Evolutionary conservation across 2,329 filamentous ascomycete genomes (phyloP), one percentile per base, ranked within the genome.

Genomic region (Aphanocladium album): DNA sequence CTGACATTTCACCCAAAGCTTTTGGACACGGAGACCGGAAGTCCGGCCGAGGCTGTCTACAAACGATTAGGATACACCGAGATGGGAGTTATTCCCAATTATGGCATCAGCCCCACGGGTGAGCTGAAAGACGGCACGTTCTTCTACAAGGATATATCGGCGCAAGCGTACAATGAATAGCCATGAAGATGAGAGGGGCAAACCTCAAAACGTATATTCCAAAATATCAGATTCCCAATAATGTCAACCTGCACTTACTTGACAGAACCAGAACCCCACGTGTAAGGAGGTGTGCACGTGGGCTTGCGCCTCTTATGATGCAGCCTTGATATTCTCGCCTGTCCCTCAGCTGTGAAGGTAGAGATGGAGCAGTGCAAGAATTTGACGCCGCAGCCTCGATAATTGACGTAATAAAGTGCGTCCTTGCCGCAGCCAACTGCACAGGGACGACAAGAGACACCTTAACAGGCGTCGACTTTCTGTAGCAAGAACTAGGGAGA

Each of bases 121-220:
- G 77, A 76, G 49, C 69, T 82, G 59, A 79, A 77, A 64, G 79
- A 80, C 63, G 80, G 79, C 57, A 77, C 79, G 0, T 83, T 85
- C 65, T 84, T 85, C 66, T 87, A 85, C 70, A 87, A 86, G 71
- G 77, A 83, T 61, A 72, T 87, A 21, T 54, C 57, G 30, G 23
- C 17, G 16, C 57, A 54, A 23, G 50, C 30, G n/a, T 54, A 49
- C 23, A 47, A 16, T 17, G 49, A 52, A 46, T 60, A 37, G 16
- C 16, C 35, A 17, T 37, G 25, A 12, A 23, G n/a, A 41, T 19
- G 11, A 16, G 2, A 3, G 19, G 52, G 8, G 39, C 17, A 6
- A 39, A 23, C 23, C 7, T 19, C 19, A n/a, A 23, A 21, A 17
- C 4, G 30, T 7, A n/a, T n/a, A 17, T 35, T 37, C 25, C 21